Base-by-base conservation (phyloP, 306 rosid species). In the Dalbergia cultrata region DNA sequence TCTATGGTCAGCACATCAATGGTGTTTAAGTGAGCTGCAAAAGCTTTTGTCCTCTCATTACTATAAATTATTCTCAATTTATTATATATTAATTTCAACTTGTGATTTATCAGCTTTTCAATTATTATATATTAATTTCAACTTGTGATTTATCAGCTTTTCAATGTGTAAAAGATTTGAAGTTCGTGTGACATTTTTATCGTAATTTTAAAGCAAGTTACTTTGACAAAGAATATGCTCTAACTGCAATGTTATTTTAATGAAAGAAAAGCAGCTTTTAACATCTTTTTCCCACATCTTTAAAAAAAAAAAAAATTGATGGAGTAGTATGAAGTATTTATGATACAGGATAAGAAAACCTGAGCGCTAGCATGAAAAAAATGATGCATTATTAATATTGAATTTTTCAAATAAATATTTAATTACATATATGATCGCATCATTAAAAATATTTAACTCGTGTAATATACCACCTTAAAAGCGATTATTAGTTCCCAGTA, bases 61-160 rank as follows among this genome's bases (percentile, higher is more conserved):
- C 4, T 44, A 9, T 44, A 44, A 44, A 44, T 4, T 37, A 16
- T 34, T 21, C 63, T 21, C 50, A 10, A 61, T 4, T 17, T 44
- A 44, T 35, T 33, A 41, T 54, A 12, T 47, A 43, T 1, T 11
- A 45, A 45, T 41, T 5, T 41, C 8, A 41, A 41, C 44, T 41
- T 7, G n/a, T n/a, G n/a, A n/a, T n/a, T n/a, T n/a, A n/a, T n/a
- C n/a, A n/a, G n/a, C n/a, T n/a, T n/a, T n/a, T n/a, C n/a, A 37
- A 43, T 7, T 47, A 34, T 35, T 34, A 33, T 44, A 17, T 59
- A 59, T 59, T 43, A 76, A 70, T 39, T 70, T 70, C 54, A 76
- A 44, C 68, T 56, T 70, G 43, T 3, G 67, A 21, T 79, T 45
- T 45, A 18, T 8, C 49, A 10, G 3, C 49, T 34, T 58, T 16